These are phyloP conservation scores for Xylaria sp. DNA, from an alignment of 2,329 filamentous ascomycete genomes.

Conservation along the genomic window DNA sequence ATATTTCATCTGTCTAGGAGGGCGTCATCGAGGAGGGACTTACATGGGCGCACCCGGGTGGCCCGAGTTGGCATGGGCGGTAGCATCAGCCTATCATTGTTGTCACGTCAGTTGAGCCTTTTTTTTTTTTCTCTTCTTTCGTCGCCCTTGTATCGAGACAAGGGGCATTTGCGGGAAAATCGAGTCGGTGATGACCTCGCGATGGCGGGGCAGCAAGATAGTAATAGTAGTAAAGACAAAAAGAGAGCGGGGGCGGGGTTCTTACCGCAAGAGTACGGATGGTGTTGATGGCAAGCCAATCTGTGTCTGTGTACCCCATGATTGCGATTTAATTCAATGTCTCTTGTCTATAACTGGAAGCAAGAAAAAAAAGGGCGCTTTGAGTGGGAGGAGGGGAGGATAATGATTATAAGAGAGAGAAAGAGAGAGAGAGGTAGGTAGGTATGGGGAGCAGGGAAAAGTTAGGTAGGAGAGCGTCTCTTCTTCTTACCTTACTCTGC, in stretches of 20 bases:
- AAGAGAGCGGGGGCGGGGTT: slow-evolving; percentile 40
- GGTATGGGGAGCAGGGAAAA: too few relatives aligned
- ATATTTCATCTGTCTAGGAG: slow-evolving; percentile 18
- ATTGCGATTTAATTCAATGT: slow-evolving; percentile 51
- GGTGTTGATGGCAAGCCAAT: slow-evolving; percentile 95
- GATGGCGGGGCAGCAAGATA: slow-evolving; percentile 48
- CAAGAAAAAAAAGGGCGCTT: slow-evolving; percentile 33
- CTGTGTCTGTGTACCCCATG: slow-evolving; percentile 90
- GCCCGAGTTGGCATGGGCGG: slow-evolving; percentile 93
- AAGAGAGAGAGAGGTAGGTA: slow-evolving; percentile 20
- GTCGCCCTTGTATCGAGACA: neutral
- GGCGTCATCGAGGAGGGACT: slow-evolving; percentile 47
- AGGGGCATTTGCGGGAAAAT: slow-evolving; percentile 31
- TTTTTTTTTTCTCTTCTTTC: neutral
- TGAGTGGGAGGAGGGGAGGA: slow-evolving; percentile 32
- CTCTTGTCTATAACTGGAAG: slow-evolving; percentile 35
- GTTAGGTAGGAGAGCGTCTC: slow-evolving; percentile 15
- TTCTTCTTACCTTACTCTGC: neutral
- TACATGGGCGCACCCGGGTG: slow-evolving; percentile 98
- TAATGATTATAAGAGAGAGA: slow-evolving; percentile 10
- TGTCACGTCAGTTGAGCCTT: slow-evolving; percentile 37
- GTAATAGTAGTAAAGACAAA: slow-evolving; percentile 40
- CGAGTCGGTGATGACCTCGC: slow-evolving; percentile 38
- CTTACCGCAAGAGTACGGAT: slow-evolving; percentile 95
- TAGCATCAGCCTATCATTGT: slow-evolving; percentile 89